Evolutionary conservation across 176 grass and related monocot genomes (phyloP), one percentile per base, ranked within the genome.

Genomic region (Carex myosuroides): DNA sequence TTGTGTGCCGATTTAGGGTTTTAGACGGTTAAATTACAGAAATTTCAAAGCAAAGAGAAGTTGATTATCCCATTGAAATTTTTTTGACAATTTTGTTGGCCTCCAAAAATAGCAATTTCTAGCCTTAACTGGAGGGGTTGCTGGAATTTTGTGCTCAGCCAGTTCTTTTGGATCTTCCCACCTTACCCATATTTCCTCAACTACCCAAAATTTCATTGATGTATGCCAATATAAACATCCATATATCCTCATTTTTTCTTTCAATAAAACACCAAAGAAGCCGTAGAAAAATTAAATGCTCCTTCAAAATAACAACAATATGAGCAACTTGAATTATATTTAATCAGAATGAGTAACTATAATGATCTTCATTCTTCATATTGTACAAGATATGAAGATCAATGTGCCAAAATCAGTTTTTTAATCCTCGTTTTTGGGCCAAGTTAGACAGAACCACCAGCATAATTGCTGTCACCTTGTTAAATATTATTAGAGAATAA

Each of bases 401-500:
- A 33, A 16, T 16, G 64, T 67, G 64, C 64, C 14, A 16, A 33
- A 6, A 67, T 84, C 35, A 13, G 64, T 20, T 3, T 86, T 81
- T 18, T 18, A 83, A 70, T 71, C 53, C 61, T 18, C 53, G 59
- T 22, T 88, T 64, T 0, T 84, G 37, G 29, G 64, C 30, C 29
- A 67, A 35, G 30, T 67, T 64, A 66, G 11, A 4, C 52, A 5
- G 42, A 79, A 53, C 46, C 56, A 57, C 46, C 46, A 17, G 44
- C 21, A 64, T 53, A 20, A 80, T 88, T 82, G 87, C 79, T 32
- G 59, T 17, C 12, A 55, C 79, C 77, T 18, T 60, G 57, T 60
- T 60, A 60, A 20, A 39, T 39, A 39, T 39, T 39, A 39, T 39
- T 6, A 39, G 0, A 5, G 37, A 39, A 39, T 39, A 39, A 39